Base-by-base conservation (phyloP, 768 basidiomycete genomes). In the Naganishia onofrii region DNA sequence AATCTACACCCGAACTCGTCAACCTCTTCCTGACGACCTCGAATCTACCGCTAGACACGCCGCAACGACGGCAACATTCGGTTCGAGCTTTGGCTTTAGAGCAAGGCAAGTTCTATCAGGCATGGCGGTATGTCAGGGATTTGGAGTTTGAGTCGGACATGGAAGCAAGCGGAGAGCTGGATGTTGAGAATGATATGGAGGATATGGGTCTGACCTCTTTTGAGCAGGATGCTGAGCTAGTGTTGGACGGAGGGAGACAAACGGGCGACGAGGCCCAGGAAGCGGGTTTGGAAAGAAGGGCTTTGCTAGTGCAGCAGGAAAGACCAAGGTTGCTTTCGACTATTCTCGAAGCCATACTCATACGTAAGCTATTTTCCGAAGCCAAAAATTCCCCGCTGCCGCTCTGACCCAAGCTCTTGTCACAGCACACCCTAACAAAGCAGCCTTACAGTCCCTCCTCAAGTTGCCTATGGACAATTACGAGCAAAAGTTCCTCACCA, bases 101-200 rank as follows among this genome's bases (percentile, higher is more conserved):
- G 42, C 36, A 63, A 58, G 57, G 57, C 32, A 58, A 36, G 36
- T 70, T 70, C 29, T 13, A 32, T 17, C 17, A 52, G 19, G 69
- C 60, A 17, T 70, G 69, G 69, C 26, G 53, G 42, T 70, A 54
- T 32, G 52, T 70, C 10, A 31, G 69, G 53, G 52, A 70, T 64
- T 42, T 60, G 34, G 60, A 70, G 48, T 70, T 70, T 56, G 32
- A 68, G 54, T n/a, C 23, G 6, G 67, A 68, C 23, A 36, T 68
- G 17, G 34, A 26, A 23, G 48, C 48, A 8, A 51, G 48, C 48
- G 48, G 48, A 3, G 48, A 51, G 23, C 19, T 32, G 55, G 55
- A 36, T 31, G 21, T 32, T 17, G 48, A 52, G 29, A 36, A 34
- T 17, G 29, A 66, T 34, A 34, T 53, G 48, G n/a, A 53, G 46